phyloP scores from a whole-genome alignment of 2,329 filamentous ascomycete genomes.

The Cladosporium sp. region DNA sequence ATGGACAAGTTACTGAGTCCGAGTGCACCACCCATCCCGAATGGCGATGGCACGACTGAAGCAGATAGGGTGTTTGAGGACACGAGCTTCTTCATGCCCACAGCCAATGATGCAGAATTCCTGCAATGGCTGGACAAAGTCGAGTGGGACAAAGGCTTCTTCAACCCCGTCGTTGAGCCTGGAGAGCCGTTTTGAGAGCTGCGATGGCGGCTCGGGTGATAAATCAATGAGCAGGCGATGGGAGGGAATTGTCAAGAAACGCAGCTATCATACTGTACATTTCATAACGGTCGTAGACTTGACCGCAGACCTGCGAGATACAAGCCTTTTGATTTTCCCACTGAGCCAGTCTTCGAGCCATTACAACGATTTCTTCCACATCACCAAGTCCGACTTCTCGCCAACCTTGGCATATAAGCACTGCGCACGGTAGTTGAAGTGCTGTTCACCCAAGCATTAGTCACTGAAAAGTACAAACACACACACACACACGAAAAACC shows the following conservation, averaged over 20 bases:
- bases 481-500: background rate
- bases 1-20: slow-evolving; percentile 41
- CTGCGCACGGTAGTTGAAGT: slow-evolving; percentile 13
- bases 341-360: no score
- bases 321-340: no score
- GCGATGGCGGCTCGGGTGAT: background rate
- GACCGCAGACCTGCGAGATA: no score
- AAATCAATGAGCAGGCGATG: background rate
- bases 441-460: background rate
- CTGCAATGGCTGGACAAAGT: slow-evolving; percentile 42
- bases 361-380: slow-evolving; percentile 6
- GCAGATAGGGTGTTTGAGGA: slow-evolving; percentile 24
- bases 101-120: slow-evolving; percentile 40
- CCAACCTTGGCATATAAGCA: slow-evolving; percentile 11
- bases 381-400: slow-evolving; percentile 10
- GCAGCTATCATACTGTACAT: background rate
- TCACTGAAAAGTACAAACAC: background rate
- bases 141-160: slow-evolving; percentile 21
- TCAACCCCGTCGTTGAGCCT: slow-evolving; percentile 2
- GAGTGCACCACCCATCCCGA: slow-evolving; percentile 17
- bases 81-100: slow-evolving; percentile 31
- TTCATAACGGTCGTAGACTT: no score
- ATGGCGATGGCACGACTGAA: background rate
- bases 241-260: background rate
- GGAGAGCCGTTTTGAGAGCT: background rate